Base-by-base conservation (phyloP, 169 alveolate species). In the Fabrea salina region DNA sequence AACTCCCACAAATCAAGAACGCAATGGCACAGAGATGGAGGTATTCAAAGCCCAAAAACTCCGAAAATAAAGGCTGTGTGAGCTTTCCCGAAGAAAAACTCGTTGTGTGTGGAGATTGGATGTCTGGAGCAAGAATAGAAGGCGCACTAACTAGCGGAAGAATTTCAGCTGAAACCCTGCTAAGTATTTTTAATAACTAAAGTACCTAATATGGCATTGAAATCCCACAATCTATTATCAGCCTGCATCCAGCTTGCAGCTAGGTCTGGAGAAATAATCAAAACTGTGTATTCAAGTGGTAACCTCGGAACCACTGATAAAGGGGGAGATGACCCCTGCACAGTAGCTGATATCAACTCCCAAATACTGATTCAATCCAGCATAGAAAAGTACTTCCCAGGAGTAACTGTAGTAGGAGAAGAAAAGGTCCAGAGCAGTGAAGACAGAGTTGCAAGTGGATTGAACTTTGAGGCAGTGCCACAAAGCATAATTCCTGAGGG, bases 311-410 rank as follows among this genome's bases (percentile, higher is more conserved):
- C 43, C 33, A 22, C n/a, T 3, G 16, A 27, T 25, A 58, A 58
- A 58, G 71, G 71, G 3, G 8, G 33, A 30, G 33, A 58, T 58
- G 71, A 58, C 11, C 71, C 71, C 2, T 58, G 71, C 71, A 58
- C 71, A 27, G 8, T 58, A 25, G 71, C 71, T 58, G 71, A 58
- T 58, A 58, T 32, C 43, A 32, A 58, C n/a, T 1, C 71, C 25
- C 43, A 58, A 58, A 58, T 30, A n/a, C 19, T 58, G 27, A 58
- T 58, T 35, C 16, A 25, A 35, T 37, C 30, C 5, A 58, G 47
- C 4, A 22, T 58, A 27, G 25, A 32, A 5, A 58, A 58, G 22
- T 27, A 30, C 22, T 58, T 25, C 19, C 71, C 71, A 30, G 43
- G 43, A 5, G n/a, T 58, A 6, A 58, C 22, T 58, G 33, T 58